Evolutionary conservation across 148 eudicot genomes (phyloP), one percentile per base, ranked within the genome.

Genomic region (Vaccinium myrtillus): DNA sequence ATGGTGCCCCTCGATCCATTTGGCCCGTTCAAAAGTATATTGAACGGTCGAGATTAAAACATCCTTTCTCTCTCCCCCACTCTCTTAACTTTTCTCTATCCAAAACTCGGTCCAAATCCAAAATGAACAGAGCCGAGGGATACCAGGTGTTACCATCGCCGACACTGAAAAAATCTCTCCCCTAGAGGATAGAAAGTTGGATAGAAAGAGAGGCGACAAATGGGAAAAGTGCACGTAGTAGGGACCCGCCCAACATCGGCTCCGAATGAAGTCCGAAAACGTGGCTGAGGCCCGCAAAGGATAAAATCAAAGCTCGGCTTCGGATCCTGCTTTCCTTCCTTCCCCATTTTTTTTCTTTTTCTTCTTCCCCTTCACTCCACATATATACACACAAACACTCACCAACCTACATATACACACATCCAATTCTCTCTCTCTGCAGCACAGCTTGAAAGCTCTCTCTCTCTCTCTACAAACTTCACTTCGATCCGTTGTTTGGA

Each of bases 291-390:
- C 46, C 46, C 16, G 18, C 6, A n/a, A 15, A 46, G 21, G 78
- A 8, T 63, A 23, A 75, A 75, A 25, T 15, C 39, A 10, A 50
- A 82, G 84, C 78, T 82, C 67, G 59, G 83, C 76, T 53, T 53
- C 65, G 0, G 12, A 10, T n/a, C n/a, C n/a, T 19, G 30, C 69
- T 27, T 19, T 79, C 9, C 9, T 36, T 53, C 25, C 2, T 15
- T 15, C 8, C n/a, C 32, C 4, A 3, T 10, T 6, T 59, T 58
- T 58, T 19, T 59, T 6, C n/a, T 5, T 6, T 19, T 58, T 32
- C 8, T 46, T 32, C 16, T 55, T 30, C 4, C 3, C 18, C 63
- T 51, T 16, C n/a, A 0, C 12, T 5, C 11, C 32, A 21, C 6
- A 0, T n/a, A 50, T 9, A 50, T 11, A n/a, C n/a, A 12, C 49